These are phyloP conservation scores for Macadamia tetraphylla DNA, from an alignment of 164 flowering plant species.

Conservation along the genomic window DNA sequence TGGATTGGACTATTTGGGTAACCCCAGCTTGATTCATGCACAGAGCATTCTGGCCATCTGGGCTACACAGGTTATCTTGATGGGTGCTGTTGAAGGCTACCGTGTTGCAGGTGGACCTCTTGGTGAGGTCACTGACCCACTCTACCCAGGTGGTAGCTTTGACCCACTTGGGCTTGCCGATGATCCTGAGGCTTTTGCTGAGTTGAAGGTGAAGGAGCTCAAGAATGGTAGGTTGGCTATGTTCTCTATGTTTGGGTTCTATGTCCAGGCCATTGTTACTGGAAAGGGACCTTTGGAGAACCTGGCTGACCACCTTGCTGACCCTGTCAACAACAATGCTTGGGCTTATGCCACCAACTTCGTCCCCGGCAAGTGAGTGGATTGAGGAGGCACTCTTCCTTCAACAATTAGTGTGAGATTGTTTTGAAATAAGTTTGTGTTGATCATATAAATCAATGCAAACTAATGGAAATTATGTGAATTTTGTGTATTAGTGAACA, in stretches of 20 bases:
- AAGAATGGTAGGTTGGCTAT: conserved; percentile 14
- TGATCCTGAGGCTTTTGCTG: conserved; percentile 27
- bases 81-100: conserved; percentile 42
- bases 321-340: neutral
- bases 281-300: conserved; percentile 16
- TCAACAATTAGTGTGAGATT: neutral
- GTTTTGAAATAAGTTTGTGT: neutral
- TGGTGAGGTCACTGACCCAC: conserved; percentile 33
- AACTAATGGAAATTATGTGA: neutral
- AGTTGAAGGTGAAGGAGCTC: conserved; percentile 21
- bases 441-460: neutral
- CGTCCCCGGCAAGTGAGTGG: neutral
- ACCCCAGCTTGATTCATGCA: conserved; percentile 48
- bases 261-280: conserved; percentile 19
- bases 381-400: neutral
- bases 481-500: neutral
- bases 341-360: neutral
- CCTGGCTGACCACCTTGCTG: conserved; percentile 2
- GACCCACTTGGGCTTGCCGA: conserved; percentile 29
- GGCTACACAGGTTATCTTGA: conserved; percentile 32
- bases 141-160: conserved; percentile 36
- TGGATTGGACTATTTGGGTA: conserved; percentile 45
- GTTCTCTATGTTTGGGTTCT: conserved; percentile 6
- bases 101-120: conserved; percentile 42
- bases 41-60: conserved; percentile 43